Evolutionary conservation across 768 basidiomycete genomes (phyloP).

Genomic region (Leccinum incarnatum): DNA sequence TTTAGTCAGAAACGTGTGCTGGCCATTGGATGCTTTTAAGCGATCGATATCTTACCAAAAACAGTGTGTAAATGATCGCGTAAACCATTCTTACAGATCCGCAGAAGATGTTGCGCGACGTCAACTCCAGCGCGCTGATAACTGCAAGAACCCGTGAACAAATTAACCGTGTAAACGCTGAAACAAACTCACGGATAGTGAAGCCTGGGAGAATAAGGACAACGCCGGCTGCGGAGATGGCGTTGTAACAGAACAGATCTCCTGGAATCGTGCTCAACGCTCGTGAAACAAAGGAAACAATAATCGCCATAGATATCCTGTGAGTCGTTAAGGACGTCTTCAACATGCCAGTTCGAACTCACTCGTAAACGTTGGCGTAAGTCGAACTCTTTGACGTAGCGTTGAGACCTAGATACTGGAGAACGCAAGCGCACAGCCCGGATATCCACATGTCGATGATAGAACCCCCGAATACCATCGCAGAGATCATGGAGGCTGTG

Average conservation of each 20-base stretch:
- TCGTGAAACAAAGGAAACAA: conserved; percentile 81
- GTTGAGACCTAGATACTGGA: conserved; percentile 80
- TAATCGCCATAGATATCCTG: conserved; percentile 81
- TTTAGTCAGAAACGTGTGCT: conserved; percentile 3
- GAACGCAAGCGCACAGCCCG: conserved; percentile 60
- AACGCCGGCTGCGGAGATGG: conserved; percentile 85
- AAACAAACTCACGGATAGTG: conserved; percentile 60
- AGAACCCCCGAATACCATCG: conserved; percentile 77
- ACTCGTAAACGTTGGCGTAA: conserved; percentile 97
- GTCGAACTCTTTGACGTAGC: conserved; percentile 83
- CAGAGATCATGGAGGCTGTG: conserved; percentile 78
- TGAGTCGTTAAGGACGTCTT: background rate
- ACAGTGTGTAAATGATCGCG: conserved; percentile 82
- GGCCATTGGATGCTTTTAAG: background rate
- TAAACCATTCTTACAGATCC: conserved; percentile 83
- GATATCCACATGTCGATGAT: conserved; percentile 83
- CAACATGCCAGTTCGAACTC: conserved; percentile 31
- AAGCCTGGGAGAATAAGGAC: conserved; percentile 91
- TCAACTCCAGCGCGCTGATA: conserved; percentile 75
- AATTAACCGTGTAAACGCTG: background rate
- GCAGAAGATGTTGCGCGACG: conserved; percentile 76
- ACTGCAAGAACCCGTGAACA: conserved; percentile 39
- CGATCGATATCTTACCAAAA: conserved; percentile 47
- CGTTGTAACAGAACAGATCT: conserved; percentile 82
- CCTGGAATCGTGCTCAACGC: conserved; percentile 74